A percentile compares a stretch with the other conserved stretches of the same genome.
These are phyloP conservation scores for Pichia cabralensis DNA, from an alignment of 805 yeast genomes.

Conservation along the genomic window DNA sequence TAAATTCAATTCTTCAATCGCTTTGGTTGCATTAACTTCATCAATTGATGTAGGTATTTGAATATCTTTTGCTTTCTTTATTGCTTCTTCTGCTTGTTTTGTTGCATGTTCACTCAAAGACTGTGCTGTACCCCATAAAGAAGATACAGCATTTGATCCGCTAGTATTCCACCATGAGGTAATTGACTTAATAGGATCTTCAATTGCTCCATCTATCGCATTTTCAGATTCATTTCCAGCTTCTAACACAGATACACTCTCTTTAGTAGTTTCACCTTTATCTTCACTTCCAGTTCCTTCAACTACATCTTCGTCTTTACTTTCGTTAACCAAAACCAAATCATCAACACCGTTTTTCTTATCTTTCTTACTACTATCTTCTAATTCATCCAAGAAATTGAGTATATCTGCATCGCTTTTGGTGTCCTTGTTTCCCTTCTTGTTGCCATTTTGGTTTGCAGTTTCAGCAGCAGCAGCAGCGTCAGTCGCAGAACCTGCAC, in stretches of 20 bases:
- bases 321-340: background rate
- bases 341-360: slow-evolving; percentile 1
- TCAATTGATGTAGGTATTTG: slow-evolving; percentile 29
- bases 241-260: background rate
- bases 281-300: background rate
- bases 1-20: slow-evolving; percentile 28
- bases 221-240: background rate
- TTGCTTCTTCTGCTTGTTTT: slow-evolving; percentile 40
- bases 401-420: slow-evolving; percentile 42
- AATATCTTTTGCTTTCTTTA: slow-evolving; percentile 37
- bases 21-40: slow-evolving; percentile 25
- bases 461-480: background rate
- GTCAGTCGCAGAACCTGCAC: slow-evolving; percentile 10
- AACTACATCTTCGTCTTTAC: background rate
- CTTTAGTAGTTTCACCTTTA: background rate
- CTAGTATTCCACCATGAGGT: slow-evolving; percentile 69
- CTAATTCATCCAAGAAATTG: slow-evolving; percentile 59
- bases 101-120: slow-evolving; percentile 31
- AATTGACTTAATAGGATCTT: slow-evolving; percentile 56
- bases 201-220: slow-evolving; percentile 8
- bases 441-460: slow-evolving; percentile 13
- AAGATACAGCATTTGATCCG: slow-evolving; percentile 56
- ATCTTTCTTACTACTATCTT: slow-evolving; percentile 21
- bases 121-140: slow-evolving; percentile 57
- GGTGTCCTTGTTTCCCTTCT: slow-evolving; percentile 19